Percentiles rank a stretch among this genome's conserved stretches.
These are phyloP conservation scores for Boletellus sp. DNA, from an alignment of 1,284 basidiomycete genomes.

Conservation along the genomic window DNA sequence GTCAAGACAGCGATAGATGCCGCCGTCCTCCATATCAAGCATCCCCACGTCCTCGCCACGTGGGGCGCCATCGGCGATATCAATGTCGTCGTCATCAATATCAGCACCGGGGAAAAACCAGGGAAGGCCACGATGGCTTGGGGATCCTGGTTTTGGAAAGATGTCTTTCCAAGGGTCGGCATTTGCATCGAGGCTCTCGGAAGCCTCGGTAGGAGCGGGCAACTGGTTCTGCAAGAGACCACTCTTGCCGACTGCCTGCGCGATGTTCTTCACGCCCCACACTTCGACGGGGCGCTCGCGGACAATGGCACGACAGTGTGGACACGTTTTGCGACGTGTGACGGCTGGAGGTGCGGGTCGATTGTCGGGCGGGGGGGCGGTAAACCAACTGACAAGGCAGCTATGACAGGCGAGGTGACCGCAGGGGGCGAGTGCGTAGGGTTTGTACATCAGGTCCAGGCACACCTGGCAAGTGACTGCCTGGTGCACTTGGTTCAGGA, in stretches of 20 bases:
- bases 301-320: conserved; percentile 65
- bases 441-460: conserved; percentile 64
- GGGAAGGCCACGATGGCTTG: conserved; percentile 6
- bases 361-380: conserved; percentile 36
- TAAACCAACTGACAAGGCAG: conserved; percentile 76
- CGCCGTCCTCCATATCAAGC: conserved; percentile 66
- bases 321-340: conserved; percentile 63
- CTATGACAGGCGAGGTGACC: conserved; percentile 69
- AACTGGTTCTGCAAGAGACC: conserved; percentile 41
- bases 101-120: conserved; percentile 19
- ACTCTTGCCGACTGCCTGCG: conserved; percentile 48
- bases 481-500: conserved; percentile 52
- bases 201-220: conserved; percentile 9
- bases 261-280: conserved; percentile 71
- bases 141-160: conserved; percentile 37
- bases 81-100: conserved; percentile 16
- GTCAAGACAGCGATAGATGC: conserved; percentile 67
- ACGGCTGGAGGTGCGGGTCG: conserved; percentile 21
- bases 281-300: conserved; percentile 61
- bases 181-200: conserved; percentile 16
- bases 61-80: conserved; percentile 17
- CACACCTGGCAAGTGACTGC: conserved; percentile 72
- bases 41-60: conserved; percentile 49
- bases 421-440: conserved; percentile 68
- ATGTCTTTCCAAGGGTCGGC: conserved; percentile 62